A percentile compares a stretch with the other conserved stretches of the same genome.
These are phyloP conservation scores for Teunomyces funiuensis DNA, from an alignment of 805 yeast genomes.

Conservation along the genomic window DNA sequence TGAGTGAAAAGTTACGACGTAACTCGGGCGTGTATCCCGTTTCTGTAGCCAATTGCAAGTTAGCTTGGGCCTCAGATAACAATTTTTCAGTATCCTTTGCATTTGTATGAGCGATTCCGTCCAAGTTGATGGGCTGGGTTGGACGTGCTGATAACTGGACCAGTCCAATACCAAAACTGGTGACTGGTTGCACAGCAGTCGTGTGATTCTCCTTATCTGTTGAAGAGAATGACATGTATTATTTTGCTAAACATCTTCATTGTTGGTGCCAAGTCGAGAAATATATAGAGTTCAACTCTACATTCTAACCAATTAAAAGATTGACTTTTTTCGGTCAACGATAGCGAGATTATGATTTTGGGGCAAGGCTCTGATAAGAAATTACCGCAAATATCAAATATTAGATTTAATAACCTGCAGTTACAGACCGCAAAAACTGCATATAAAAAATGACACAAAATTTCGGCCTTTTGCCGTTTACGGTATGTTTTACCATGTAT, in stretches of 20 bases:
- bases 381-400: not conserved
- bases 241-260: not conserved
- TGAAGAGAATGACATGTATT: not conserved
- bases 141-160: not conserved
- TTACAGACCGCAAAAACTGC: no score
- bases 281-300: not conserved
- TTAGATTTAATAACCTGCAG: no score
- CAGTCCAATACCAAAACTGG: slow-evolving; percentile 1
- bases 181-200: not conserved
- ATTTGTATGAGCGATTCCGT: slow-evolving; percentile 5
- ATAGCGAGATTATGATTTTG: not conserved
- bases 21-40: slow-evolving; percentile 30
- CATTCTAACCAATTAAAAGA: not conserved
- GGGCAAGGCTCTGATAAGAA: not conserved
- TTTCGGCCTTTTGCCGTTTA: not conserved
- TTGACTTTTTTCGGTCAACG: not conserved
- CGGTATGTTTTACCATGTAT: not conserved
- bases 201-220: slow-evolving; percentile 1
- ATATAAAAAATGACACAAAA: no score
- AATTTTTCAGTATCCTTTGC: slow-evolving; percentile 9
- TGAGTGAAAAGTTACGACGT: slow-evolving; percentile 34
- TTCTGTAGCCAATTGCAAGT: slow-evolving; percentile 27
- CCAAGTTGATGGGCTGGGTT: slow-evolving; percentile 4
- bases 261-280: not conserved
- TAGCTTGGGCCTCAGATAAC: slow-evolving; percentile 20